phyloP scores from a whole-genome alignment of 768 basidiomycete genomes.

The Coprinellus aureogranulatus region DNA sequence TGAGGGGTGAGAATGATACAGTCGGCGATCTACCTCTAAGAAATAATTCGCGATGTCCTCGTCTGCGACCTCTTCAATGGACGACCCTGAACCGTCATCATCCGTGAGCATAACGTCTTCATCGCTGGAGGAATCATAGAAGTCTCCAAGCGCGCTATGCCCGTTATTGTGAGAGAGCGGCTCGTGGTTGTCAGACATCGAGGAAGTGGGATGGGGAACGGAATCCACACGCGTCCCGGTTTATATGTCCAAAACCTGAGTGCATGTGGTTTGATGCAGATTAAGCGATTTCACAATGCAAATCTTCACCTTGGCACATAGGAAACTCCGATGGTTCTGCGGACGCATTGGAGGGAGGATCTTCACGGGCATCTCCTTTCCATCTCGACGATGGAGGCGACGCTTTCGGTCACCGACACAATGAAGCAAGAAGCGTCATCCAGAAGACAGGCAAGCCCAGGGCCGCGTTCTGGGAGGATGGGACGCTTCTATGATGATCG shows the following conservation, averaged over 20 bases:
- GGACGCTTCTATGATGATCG: background rate
- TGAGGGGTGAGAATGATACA: constrained; percentile 64
- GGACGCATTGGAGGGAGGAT: no score
- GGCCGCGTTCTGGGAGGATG: background rate
- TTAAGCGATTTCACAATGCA: no score
- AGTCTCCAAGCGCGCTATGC: background rate
- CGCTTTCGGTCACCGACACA: no score
- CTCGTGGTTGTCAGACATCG: background rate
- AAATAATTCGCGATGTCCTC: constrained; percentile 65
- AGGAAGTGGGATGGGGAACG: background rate
- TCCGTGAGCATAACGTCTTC: constrained; percentile 16
- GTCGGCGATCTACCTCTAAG: constrained; percentile 52
- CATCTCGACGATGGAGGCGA: no score
- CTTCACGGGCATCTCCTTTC: no score
- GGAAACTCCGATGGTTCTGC: no score
- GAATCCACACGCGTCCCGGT: background rate
- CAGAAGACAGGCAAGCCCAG: background rate
- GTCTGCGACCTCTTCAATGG: constrained; percentile 37
- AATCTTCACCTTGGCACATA: no score
- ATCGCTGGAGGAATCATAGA: constrained; percentile 8
- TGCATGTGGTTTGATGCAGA: background rate
- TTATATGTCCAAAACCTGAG: background rate
- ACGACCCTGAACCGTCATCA: constrained; percentile 11
- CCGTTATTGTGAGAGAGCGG: background rate
- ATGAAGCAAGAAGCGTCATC: no score